These are phyloP conservation scores for Russula griseocarnosa DNA, from an alignment of 768 basidiomycete species.

Conservation along the genomic window DNA sequence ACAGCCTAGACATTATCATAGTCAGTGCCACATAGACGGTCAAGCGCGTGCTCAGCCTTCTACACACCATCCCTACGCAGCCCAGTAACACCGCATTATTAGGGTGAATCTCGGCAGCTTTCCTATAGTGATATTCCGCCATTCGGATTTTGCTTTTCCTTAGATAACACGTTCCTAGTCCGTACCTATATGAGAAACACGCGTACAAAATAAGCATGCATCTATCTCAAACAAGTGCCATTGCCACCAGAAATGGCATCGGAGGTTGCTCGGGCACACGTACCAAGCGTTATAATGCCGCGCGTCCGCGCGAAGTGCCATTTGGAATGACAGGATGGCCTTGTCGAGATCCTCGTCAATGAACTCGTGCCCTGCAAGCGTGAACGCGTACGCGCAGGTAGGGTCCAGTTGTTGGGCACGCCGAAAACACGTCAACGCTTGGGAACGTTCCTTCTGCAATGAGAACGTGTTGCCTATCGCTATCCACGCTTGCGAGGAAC, in stretches of 20 bases:
- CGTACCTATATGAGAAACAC: constrained; percentile 66
- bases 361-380: constrained; percentile 93
- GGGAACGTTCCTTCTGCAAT: constrained; percentile 86
- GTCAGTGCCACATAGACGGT: constrained; percentile 21
- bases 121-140: constrained; percentile 95
- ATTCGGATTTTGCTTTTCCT: constrained; percentile 88
- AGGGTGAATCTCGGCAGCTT: constrained; percentile 88
- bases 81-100: constrained; percentile 93
- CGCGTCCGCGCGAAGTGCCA: constrained; percentile 83
- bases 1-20: constrained; percentile 56
- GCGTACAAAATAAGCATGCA: constrained; percentile 25
- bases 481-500: constrained; percentile 89
- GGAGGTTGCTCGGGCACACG: constrained; percentile 35
- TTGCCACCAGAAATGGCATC: constrained; percentile 20
- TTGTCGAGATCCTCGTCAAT: constrained; percentile 93
- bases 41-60: constrained; percentile 15
- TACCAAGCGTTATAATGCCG: constrained; percentile 99
- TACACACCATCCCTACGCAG: constrained; percentile 91
- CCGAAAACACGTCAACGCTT: constrained; percentile 91
- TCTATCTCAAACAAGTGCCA: not conserved
- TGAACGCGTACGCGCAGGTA: constrained; percentile 91
- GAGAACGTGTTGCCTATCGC: constrained; percentile 95
- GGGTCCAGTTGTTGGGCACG: constrained; percentile 88
- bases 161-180: constrained; percentile 95
- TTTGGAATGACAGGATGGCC: constrained; percentile 88